Base-by-base conservation (phyloP, 257 asterid genomes). In the Petrea volubilis region DNA sequence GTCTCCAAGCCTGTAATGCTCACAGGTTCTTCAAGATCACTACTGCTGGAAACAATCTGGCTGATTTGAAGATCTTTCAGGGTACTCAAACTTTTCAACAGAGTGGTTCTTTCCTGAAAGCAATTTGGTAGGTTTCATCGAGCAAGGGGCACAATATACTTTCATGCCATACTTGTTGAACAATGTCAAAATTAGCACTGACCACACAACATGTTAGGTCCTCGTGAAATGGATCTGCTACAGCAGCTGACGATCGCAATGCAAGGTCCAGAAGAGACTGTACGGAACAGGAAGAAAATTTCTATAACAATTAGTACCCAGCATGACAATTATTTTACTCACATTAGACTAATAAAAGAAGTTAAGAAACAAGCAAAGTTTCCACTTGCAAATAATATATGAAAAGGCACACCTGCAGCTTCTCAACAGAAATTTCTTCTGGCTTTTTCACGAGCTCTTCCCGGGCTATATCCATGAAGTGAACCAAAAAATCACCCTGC, bases 241-340 rank as follows among this genome's bases (percentile, higher is more conserved):
- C 97, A 72, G 97, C 97, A 56, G 97, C 96, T 61, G 97, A 85
- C 73, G 93, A 85, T 76, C 99, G 90, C 85, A 91, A 77, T 68
- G 99, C 99, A 75, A 94, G 97, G 89, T 94, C 99, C 84, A 94
- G 84, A 70, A 94, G 97, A 72, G 99, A 94, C 99, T 94, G 59
- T 44, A 73, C 31, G 60, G 55, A 79, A 79, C 47, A 67, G 61
- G 68, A 51, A 82, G 62, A 61, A 27, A 33, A 51, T 21, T 41
- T 51, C 31, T 25, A 33, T 20, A 43, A 64, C 25, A 68, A 18
- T 5, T 43, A 69, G 56, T 61, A 68, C 33, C 46, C 52, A 71
- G 49, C 13, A 60, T 27, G 31, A 27, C 55, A 59, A 67, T 27
- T 71, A 24, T 43, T 28, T 38, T 36, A 10, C 52, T 17, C 40